These are phyloP conservation scores for Globisporangium sylvaticum DNA, from an alignment of 352 stramenopile species.

Conservation along the genomic window DNA sequence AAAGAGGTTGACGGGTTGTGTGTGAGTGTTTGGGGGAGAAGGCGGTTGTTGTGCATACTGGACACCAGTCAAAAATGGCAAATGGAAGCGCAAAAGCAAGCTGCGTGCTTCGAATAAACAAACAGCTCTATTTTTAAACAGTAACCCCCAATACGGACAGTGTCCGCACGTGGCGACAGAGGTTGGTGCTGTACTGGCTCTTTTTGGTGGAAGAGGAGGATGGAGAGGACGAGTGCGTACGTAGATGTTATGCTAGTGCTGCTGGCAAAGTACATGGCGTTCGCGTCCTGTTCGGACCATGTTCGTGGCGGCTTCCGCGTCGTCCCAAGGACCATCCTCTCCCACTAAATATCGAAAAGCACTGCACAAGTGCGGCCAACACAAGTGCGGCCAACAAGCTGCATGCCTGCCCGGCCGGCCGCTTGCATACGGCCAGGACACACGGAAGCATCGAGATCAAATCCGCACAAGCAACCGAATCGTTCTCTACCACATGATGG, in stretches of 20 bases:
- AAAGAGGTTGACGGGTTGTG: background rate
- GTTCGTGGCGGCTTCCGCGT: slow-evolving; percentile 3
- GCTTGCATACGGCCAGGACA: background rate
- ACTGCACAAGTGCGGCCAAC: too few relatives aligned
- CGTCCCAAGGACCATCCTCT: background rate
- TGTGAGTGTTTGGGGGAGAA: background rate
- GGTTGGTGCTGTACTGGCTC: background rate
- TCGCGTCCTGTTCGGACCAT: slow-evolving; percentile 1
- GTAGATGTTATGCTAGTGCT: background rate
- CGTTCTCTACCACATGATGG: background rate
- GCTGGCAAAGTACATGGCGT: background rate
- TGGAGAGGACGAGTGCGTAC: background rate
- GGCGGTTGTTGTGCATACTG: background rate
- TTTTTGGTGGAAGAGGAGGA: slow-evolving; percentile 9
- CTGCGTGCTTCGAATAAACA: background rate
- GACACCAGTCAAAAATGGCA: background rate
- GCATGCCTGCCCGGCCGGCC: too few relatives aligned
- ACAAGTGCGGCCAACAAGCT: background rate
- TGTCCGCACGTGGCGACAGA: background rate
- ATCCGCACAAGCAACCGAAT: background rate
- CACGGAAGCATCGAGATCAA: background rate
- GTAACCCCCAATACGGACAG: background rate
- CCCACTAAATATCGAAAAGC: background rate
- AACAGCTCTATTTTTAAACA: background rate
- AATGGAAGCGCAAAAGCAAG: background rate